These are phyloP conservation scores for Macrolepiota fuliginosa DNA, from an alignment of 768 basidiomycete genomes.

Conservation along the genomic window DNA sequence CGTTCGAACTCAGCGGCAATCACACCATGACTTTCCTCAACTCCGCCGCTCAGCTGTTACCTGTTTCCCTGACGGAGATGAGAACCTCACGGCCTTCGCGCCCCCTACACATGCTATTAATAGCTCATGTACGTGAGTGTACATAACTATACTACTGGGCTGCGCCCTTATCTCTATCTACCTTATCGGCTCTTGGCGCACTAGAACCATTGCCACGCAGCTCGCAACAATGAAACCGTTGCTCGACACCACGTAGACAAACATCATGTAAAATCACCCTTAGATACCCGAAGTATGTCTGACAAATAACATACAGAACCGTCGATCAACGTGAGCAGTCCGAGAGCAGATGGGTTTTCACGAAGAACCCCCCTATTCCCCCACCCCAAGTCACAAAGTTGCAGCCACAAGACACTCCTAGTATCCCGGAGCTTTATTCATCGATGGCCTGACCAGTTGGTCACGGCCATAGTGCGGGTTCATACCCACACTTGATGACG, in stretches of 20 bases:
- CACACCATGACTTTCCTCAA: not conserved
- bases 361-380: not conserved
- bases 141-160: not conserved
- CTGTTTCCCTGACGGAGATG: not conserved
- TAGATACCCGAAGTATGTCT: not conserved
- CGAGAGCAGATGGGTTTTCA: not conserved
- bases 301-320: not conserved
- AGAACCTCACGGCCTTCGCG: not conserved
- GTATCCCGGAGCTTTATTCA: not conserved
- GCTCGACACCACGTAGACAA: not conserved
- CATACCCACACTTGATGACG: not conserved
- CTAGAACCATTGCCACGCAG: not conserved
- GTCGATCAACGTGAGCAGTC: not conserved
- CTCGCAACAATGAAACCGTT: not conserved
- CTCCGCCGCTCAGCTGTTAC: not conserved
- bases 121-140: not conserved
- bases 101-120: not conserved
- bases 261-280: not conserved
- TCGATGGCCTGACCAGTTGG: not conserved
- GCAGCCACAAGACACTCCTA: not conserved
- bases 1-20: not conserved
- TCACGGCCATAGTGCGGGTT: not conserved
- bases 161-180: not conserved
- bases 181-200: conserved; percentile 1
- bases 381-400: not conserved